Base-by-base conservation (phyloP, 139 green algal species). In the Coelastrella sp. region DNA sequence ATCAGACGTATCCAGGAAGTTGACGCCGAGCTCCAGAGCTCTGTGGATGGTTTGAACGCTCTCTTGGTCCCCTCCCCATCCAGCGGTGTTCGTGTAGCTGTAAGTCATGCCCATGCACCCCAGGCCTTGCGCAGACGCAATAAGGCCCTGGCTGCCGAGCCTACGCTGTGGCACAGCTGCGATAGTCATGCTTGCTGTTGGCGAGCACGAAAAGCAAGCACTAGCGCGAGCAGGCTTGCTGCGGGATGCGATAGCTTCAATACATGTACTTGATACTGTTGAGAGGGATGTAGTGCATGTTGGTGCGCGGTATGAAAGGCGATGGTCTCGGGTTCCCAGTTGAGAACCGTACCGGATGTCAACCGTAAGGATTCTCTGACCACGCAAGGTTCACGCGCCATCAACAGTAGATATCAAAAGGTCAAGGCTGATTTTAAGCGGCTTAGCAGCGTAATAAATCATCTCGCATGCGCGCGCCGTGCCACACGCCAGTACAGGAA, bases 1-100 rank as follows among this genome's bases (percentile, higher is more conserved):
- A 66, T 97, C 93, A 17, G 82, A 87, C 20, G 94, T 97, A 89
- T 97, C 95, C 4, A 97, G 89, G 54, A 96, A 83, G 3, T 86
- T 96, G 7, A 95, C 83, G 14, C 92, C 94, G 61, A 95, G 84
- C 13, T 96, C 94, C 60, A 94, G 20, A 2, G 93, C 93, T 5
- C 80, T 82, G 56, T 93, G 87, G 8, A 97, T 93, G 4, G 95
- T 87, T n/a, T 83, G 84, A 22, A 93, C 88, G 58, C 77, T 86
- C 47, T 95, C 89, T 86, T 89, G n/a, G 19, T 93, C 87, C 7
- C 58, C 86, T 19, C 73, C 85, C 85, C 85, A 89, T 16, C 85
- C 85, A 16, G 71, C 85, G 5, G 20, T 81, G 58, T 59, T 83
- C 3, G 85, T 81, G 73, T 89, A 82, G 73, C 73, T 89, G 56